phyloP scores from a whole-genome alignment of 2,329 filamentous ascomycete genomes.

The Cytospora paraplurivora region DNA sequence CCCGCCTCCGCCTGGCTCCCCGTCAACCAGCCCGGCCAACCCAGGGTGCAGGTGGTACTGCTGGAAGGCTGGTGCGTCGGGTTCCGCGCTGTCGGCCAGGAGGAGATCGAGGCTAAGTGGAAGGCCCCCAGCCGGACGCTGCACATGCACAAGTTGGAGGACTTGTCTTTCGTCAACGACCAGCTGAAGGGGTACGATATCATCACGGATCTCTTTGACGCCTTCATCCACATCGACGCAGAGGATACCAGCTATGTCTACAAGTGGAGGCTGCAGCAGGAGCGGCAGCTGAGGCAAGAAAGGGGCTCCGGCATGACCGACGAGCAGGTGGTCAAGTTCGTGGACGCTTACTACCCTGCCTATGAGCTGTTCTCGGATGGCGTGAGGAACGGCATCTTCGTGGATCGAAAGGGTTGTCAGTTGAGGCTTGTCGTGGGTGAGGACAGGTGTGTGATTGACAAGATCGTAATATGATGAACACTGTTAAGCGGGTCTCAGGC shows the following conservation, averaged over 20 bases:
- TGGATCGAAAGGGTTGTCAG: conserved; percentile 54
- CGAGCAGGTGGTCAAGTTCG: conserved; percentile 76
- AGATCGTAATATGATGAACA: conserved; percentile 49
- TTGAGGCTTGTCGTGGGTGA: conserved; percentile 63
- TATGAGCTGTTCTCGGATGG: conserved; percentile 69
- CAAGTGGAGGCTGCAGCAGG: conserved; percentile 80
- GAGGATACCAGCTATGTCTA: conserved; percentile 77
- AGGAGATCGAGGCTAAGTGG: conserved; percentile 54
- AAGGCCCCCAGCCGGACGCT: conserved; percentile 54
- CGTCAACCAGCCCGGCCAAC: conserved; percentile 55
- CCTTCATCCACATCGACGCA: conserved; percentile 66
- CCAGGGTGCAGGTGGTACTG: conserved; percentile 65
- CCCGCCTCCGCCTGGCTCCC: conserved; percentile 62
- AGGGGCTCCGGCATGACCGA: conserved; percentile 81
- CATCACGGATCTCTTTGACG: conserved; percentile 53
- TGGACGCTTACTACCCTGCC: conserved; percentile 68
- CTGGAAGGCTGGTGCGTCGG: conserved; percentile 93
- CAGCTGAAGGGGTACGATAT: conserved; percentile 50
- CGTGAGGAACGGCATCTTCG: conserved; percentile 60
- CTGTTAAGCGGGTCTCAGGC: conserved; percentile 17
- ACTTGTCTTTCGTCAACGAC: conserved; percentile 55
- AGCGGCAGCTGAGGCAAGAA: conserved; percentile 65
- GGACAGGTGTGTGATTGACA: conserved; percentile 61
- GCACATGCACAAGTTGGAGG: conserved; percentile 49
- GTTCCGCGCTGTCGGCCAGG: conserved; percentile 64